Base-by-base conservation (phyloP, 2,329 filamentous ascomycete genomes). In the Thermothelomyces thermophilus region DNA sequence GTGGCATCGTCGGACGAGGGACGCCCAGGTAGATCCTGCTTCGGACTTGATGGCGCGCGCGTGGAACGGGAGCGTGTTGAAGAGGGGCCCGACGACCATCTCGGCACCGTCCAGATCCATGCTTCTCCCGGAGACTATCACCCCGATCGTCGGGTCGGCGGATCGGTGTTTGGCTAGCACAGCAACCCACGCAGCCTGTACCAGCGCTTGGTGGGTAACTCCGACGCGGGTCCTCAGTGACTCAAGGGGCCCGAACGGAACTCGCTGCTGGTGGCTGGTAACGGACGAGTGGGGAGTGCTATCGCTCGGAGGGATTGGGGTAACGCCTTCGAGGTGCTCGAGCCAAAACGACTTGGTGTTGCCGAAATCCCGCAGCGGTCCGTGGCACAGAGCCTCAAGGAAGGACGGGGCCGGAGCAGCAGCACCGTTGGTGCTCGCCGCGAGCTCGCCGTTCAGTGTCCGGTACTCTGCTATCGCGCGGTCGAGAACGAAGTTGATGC, bases 41-140 rank as follows among this genome's bases (percentile, higher is more conserved):
- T 39, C 9, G 17, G 24, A 4, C 22, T 14, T n/a, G 33, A 24
- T 22, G n/a, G n/a, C n/a, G 1, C 42, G 34, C n/a, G 54, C 51
- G 48, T 79, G 74, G 62, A 86, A 89, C 0, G 90, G 89, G 1
- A 96, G 71, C 0, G 90, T 95, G 63, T 96, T 96, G 74, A 96
- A 95, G 17, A 96, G 69, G 0, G 91, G 90, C 0, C 90, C 91
- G 36, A 93, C 77, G 1, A 87, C 79, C 19, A 73, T 63, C 41
- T 90, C 84, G 2, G 83, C 76, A 2, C 73, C 73, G 7, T 83
- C 75, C 11, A 89, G 68, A 37, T 86, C 79, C 4, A 94, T 77
- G 0, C 82, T 79, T 52, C 90, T 77, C 1, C 90, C 91, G 6
- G 90, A 93, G 0, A 87, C 76, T 11, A 96, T 76, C 17, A 94